phyloP scores from a whole-genome alignment of 2,329 filamentous ascomycete genomes.

The Corniculantispora saksenae region DNA sequence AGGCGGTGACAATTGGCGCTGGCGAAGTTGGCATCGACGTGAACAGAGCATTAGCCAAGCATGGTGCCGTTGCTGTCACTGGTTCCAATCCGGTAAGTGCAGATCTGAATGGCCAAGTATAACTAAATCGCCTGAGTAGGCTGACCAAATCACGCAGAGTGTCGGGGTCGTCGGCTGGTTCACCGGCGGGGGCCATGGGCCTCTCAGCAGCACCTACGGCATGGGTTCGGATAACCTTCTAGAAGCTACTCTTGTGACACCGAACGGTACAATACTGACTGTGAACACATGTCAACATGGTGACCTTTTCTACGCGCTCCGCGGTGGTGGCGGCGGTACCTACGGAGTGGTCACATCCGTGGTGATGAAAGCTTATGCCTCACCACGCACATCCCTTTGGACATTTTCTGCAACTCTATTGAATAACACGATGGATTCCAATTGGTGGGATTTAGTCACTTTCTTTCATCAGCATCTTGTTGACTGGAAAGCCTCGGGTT shows the following conservation, averaged over 20 bases:
- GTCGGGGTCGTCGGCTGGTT: conserved; percentile 33
- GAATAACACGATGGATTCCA: neutral
- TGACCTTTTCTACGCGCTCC: conserved; percentile 35
- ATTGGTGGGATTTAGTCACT: conserved; percentile 14
- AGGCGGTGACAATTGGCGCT: conserved; percentile 12
- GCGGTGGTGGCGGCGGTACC: conserved; percentile 32
- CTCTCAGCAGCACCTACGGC: conserved; percentile 36
- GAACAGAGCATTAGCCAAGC: conserved; percentile 7
- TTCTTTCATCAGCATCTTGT: neutral
- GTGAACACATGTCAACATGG: conserved; percentile 32
- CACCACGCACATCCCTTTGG: conserved; percentile 23
- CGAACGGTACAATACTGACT: conserved; percentile 33
- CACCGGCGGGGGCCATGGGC: conserved; percentile 40
- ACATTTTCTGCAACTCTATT: neutral
- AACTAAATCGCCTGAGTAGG: neutral
- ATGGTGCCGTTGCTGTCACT: conserved; percentile 14
- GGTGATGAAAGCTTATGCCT: conserved; percentile 39
- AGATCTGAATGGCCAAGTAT: neutral
- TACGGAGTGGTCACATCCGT: conserved; percentile 32
- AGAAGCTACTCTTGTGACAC: conserved; percentile 37
- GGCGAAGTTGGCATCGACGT: conserved; percentile 13
- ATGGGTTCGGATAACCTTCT: conserved; percentile 43
- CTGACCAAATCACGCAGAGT: conserved; percentile 6
- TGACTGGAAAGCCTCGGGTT: conserved; percentile 5
- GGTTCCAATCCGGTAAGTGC: conserved; percentile 9